phyloP scores from a whole-genome alignment of 1,139 yeast species.

The Candida sp. region DNA sequence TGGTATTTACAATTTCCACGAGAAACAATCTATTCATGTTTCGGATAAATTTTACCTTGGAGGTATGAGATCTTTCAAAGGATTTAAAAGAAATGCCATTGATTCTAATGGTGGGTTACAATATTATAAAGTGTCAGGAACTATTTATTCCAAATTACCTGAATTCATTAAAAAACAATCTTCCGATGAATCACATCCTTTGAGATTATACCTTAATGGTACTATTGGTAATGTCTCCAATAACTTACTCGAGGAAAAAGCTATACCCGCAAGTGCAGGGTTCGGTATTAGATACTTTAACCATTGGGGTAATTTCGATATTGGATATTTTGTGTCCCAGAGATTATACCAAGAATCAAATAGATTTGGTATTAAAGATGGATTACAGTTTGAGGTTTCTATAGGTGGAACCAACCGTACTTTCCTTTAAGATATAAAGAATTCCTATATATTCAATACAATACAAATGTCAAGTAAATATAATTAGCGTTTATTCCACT shows the following conservation, averaged over 20 bases:
- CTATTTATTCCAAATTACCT: constrained; percentile 38
- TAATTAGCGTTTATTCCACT: no score
- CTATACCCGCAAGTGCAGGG: constrained; percentile 34
- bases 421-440: background rate
- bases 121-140: constrained; percentile 31
- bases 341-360: constrained; percentile 19
- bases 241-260: constrained; percentile 20
- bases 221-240: constrained; percentile 32
- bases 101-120: constrained; percentile 40
- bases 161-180: constrained; percentile 19
- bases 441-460: no score
- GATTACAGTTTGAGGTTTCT: constrained; percentile 45
- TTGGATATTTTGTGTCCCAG: constrained; percentile 41
- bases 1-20: constrained; percentile 21
- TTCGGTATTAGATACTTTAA: constrained; percentile 42
- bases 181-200: constrained; percentile 30
- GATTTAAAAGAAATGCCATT: constrained; percentile 36
- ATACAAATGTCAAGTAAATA: no score
- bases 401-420: constrained; percentile 38
- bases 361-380: constrained; percentile 37
- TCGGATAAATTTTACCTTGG: constrained; percentile 52
- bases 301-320: constrained; percentile 45
- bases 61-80: constrained; percentile 35
- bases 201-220: constrained; percentile 40
- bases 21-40: constrained; percentile 30